phyloP scores from a whole-genome alignment of 2,329 filamentous ascomycete species.

The Aspergillus spinulosporus region DNA sequence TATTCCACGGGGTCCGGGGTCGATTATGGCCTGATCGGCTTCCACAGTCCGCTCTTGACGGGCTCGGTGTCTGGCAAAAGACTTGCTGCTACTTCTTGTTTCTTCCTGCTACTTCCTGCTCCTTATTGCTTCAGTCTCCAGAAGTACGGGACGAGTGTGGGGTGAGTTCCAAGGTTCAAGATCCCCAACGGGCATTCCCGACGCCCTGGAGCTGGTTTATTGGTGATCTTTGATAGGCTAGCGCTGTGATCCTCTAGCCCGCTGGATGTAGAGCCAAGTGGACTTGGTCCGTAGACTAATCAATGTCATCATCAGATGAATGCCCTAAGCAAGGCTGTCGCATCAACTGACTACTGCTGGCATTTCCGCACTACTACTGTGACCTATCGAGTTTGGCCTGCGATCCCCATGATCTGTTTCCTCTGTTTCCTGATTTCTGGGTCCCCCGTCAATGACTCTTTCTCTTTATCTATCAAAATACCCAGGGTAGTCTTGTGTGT shows the following conservation, averaged over 20 bases:
- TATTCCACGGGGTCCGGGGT: background rate
- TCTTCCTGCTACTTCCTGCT: too few relatives aligned
- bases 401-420: conserved; percentile 6
- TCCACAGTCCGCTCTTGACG: background rate
- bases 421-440: background rate
- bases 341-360: conserved; percentile 12
- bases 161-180: background rate
- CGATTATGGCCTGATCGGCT: background rate
- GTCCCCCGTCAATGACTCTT: background rate
- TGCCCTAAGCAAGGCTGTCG: conserved; percentile 10
- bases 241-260: background rate
- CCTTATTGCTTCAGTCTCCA: too few relatives aligned
- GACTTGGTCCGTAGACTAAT: background rate
- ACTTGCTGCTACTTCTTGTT: too few relatives aligned
- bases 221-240: background rate
- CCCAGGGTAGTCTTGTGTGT: background rate
- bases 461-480: background rate
- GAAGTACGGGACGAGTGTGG: background rate
- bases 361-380: background rate
- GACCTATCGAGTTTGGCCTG: conserved; percentile 1
- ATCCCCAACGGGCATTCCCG: conserved; percentile 4
- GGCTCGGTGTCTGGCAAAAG: background rate
- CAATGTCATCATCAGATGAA: background rate
- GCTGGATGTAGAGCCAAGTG: background rate
- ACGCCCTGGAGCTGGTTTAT: conserved; percentile 5